Evolutionary conservation across 2,329 filamentous ascomycete species (phyloP), one percentile per base, ranked within the genome.

Genomic region (Leptodontidium sp.): DNA sequence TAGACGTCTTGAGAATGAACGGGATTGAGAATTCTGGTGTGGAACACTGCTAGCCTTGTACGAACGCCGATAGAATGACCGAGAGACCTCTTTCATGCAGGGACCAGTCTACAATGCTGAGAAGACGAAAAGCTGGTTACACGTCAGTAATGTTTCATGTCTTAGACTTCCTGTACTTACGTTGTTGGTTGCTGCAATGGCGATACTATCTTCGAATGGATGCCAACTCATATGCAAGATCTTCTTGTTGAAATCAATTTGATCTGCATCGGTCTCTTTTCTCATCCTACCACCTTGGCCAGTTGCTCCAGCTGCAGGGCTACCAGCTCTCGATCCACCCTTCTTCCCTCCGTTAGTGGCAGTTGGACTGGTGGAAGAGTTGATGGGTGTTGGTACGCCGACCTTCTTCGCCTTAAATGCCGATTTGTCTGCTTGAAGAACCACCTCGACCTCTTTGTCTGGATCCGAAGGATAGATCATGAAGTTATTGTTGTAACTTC

Each of bases 231-330:
- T 99, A 81, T 99, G 96, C 79, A 99, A 81, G 77, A 99, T 99
- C 88, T 99, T 99, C 88, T 98, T 99, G 87, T 98, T 98, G 83
- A 98, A 99, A 82, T 99, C 96, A 81, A 98, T 98, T 84, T 98
- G 95, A 81, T 99, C 95, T 68, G 96, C 96, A 81, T 99, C 96
- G 64, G 96, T 99, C 85, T 99, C 96, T 84, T 98, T 98, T 78
- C 94, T 91, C 96, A 99, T 98, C 76, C 96, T 89, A 79, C 96
- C 93, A 67, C 93, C 94, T 78, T 94, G 92, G 55, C 91, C 91
- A 65, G 87, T 85, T 57, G 87, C 85, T 63, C 89, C 90, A 62
- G 89, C 90, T 43, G 92, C 92, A 70, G 96, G 95, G 80, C 94
- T 98, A 74, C 91, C 93, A 68, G 94, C 93, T 82, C 96, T 89